phyloP scores from a whole-genome alignment of 257 asterid species.

The Penstemon eatonii region DNA sequence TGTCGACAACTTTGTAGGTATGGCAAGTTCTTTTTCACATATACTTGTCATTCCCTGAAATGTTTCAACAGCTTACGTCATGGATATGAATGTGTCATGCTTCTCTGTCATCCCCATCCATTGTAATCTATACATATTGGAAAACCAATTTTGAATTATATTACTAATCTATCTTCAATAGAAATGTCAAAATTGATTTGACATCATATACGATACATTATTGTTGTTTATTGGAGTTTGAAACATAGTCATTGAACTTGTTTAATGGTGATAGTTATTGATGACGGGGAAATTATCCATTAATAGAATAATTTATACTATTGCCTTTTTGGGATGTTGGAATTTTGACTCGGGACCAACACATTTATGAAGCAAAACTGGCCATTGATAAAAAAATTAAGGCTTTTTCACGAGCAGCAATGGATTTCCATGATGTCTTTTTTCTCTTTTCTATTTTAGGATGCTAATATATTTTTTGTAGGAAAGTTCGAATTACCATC shows the following conservation, averaged over 20 bases:
- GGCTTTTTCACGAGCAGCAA: no score
- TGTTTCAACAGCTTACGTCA: background rate
- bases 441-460: no score
- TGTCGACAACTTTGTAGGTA: constrained; percentile 57
- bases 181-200: background rate
- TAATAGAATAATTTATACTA: no score
- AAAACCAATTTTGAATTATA: background rate
- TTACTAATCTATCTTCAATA: background rate
- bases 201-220: background rate
- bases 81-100: background rate
- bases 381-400: no score
- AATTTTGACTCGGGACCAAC: no score
- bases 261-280: no score
- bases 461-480: no score
- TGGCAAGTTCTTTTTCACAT: constrained; percentile 12
- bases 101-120: background rate
- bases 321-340: no score
- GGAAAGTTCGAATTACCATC: no score
- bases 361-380: no score
- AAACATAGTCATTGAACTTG: background rate
- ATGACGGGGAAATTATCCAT: no score
- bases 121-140: background rate
- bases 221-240: background rate
- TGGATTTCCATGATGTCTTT: no score
- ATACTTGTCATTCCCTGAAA: background rate